Base-by-base conservation (phyloP, 208 protist species). In the Leishmania aethiopica region DNA sequence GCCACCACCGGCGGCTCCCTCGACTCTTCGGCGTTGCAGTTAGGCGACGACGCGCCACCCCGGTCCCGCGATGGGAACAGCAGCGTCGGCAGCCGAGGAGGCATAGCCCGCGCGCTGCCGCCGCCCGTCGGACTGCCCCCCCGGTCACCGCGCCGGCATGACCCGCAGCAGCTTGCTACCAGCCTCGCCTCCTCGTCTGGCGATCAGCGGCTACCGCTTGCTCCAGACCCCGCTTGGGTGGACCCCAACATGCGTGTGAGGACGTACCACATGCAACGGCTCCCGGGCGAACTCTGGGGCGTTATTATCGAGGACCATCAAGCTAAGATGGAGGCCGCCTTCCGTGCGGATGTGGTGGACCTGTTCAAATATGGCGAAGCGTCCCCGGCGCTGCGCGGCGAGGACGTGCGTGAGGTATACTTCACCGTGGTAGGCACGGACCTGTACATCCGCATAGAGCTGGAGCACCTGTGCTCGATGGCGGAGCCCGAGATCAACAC, bases 341-440 rank as follows among this genome's bases (percentile, higher is more conserved):
- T 90, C 70, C 60, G 77, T 55, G 71, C 82, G 40, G 89, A 92
- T 70, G 81, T 92, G 40, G 32, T 90, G 32, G 80, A 86, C 62
- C 64, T 90, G 49, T 86, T 92, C 71, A 92, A 92, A 74, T 88
- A 86, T 66, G 81, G 80, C 28, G 78, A 85, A 79, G 22, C 42
- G 8, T 57, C 69, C 49, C 67, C 75, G 40, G 11, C 80, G 37
- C 53, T 88, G 67, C 75, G 51, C 32, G 13, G 35, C 13, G 79
- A 80, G 19, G 86, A 87, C 70, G 81, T 92, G 70, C 66, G 15
- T 0, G 83, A 89, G 25, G 66, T 84, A 3, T 40, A 45, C 60
- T 85, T 92, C 37, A 81, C n/a, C 67, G 69, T 82, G 37, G 73
- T 84, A 35, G 83, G 87, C 42, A 59, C 64, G 6, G 69, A 83